Conservation (phyloP, 768 basidiomycete genomes). For the Boletus eberwhitei region DNA sequence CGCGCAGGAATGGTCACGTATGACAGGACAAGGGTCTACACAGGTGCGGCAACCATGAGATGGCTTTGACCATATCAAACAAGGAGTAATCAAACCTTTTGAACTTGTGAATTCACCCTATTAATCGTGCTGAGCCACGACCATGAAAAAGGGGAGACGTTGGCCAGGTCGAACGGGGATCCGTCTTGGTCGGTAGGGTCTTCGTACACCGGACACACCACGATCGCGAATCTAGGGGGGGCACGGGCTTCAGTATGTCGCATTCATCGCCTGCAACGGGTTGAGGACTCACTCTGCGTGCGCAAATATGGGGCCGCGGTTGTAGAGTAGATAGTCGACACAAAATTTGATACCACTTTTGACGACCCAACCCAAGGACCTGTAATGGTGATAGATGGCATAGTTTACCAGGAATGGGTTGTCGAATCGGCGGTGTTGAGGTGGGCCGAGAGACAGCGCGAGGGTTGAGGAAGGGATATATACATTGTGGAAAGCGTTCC, state of each 20-base stretch:
- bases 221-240: constrained; percentile 71
- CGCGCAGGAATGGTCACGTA: constrained; percentile 91
- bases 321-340: constrained; percentile 91
- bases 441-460: constrained; percentile 26
- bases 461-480: constrained; percentile 43
- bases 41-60: constrained; percentile 2
- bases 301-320: constrained; percentile 88
- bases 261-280: not conserved
- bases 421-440: constrained; percentile 56
- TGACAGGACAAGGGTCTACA: constrained; percentile 81
- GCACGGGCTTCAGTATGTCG: not conserved
- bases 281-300: constrained; percentile 81
- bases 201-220: constrained; percentile 90
- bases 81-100: constrained; percentile 69
- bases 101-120: constrained; percentile 93
- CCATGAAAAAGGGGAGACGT: constrained; percentile 79
- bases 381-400: constrained; percentile 89
- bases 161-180: constrained; percentile 64
- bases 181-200: constrained; percentile 66
- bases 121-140: constrained; percentile 97
- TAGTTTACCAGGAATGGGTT: constrained; percentile 93
- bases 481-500: constrained; percentile 58
- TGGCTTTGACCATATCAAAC: not conserved
- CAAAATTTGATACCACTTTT: constrained; percentile 97
- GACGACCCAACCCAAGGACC: constrained; percentile 95